These are phyloP conservation scores for Saccharomyces pastorianus DNA, from an alignment of 1,139 yeast genomes.

Conservation along the genomic window DNA sequence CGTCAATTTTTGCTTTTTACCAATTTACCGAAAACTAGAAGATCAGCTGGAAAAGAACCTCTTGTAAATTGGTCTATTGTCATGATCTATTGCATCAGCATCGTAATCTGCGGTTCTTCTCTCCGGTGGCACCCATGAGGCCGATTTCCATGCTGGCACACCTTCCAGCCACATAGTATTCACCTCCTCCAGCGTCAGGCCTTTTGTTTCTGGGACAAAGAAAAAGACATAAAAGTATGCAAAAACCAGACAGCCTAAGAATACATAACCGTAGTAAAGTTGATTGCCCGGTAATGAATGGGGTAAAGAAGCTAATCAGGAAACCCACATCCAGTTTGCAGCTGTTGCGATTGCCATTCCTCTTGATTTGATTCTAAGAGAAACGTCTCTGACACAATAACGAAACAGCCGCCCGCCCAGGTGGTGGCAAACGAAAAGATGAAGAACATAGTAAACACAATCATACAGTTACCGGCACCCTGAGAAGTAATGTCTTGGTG, in stretches of 20 bases:
- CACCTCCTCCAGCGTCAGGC: slow-evolving; percentile 59
- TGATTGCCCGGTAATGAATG: slow-evolving; percentile 18
- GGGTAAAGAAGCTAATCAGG: slow-evolving; percentile 54
- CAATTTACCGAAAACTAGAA: background rate
- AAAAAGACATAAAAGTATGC: slow-evolving; percentile 54
- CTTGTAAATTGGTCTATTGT: slow-evolving; percentile 25
- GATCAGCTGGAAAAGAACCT: slow-evolving; percentile 4
- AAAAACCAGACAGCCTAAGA: slow-evolving; percentile 55
- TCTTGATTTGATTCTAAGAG: slow-evolving; percentile 65
- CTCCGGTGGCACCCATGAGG: slow-evolving; percentile 15
- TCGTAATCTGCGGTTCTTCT: slow-evolving; percentile 28
- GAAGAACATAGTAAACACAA: slow-evolving; percentile 64
- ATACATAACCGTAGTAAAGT: slow-evolving; percentile 53
- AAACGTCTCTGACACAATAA: slow-evolving; percentile 61
- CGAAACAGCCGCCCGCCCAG: slow-evolving; percentile 74
- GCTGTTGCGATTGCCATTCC: slow-evolving; percentile 65
- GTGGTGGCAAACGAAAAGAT: slow-evolving; percentile 71
- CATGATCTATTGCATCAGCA: slow-evolving; percentile 21
- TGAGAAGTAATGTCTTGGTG: slow-evolving; percentile 40
- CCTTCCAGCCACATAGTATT: slow-evolving; percentile 44
- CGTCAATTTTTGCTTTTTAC: background rate
- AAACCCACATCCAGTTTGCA: slow-evolving; percentile 68
- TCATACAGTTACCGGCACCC: slow-evolving; percentile 63
- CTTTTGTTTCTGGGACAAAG: slow-evolving; percentile 59
- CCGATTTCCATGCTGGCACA: slow-evolving; percentile 38